Base-by-base conservation (phyloP, 352 stramenopile genomes). In the Phytophthora capsici region DNA sequence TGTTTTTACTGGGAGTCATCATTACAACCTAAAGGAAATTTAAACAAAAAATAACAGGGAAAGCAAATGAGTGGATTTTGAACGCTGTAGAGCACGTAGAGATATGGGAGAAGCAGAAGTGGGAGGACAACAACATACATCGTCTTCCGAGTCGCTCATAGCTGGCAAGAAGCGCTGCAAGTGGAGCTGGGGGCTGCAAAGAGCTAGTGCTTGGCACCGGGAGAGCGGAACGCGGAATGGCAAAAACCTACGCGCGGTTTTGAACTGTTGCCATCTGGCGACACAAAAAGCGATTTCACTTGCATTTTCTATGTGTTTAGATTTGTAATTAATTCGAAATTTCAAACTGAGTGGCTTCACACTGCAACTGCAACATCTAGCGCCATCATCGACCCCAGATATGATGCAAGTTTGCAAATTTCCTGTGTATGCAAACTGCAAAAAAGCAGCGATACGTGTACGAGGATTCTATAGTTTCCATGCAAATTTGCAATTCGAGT, bases 81-180 rank as follows among this genome's bases (percentile, higher is more conserved):
- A 34, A 38, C 26, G 17, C n/a, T 34, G 20, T 28, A 55, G 14
- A 26, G 28, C 0, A 17, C 25, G 20, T 12, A 34, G 12, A 6
- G 16, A 20, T 14, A 20, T 46, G 51, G 46, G 28, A 51, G 23
- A 23, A 25, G 22, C 16, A 56, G 20, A 13, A 14, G 1, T 32
- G 14, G 36, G 50, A 7, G 57, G 12, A 67, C 3, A 26, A 19
- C 25, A 14, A 79, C 77, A 47, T 46, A 88, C 80, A 47, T 86
- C 74, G 25, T 85, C 69, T 47, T 85, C 77, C 6, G 77, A 85
- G 48, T 80, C 75, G 54, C 75, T 73, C 79, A 81, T 88, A 37
- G 51, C 64, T 63, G 43, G 23, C 45, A 36, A 22, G 9, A 10
- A 19, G 41, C 36, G 30, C 28, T 23, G 20, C 13, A 23, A 16